phyloP scores from a whole-genome alignment of 139 green algal genomes.

The Tetradesmus obliquus region DNA sequence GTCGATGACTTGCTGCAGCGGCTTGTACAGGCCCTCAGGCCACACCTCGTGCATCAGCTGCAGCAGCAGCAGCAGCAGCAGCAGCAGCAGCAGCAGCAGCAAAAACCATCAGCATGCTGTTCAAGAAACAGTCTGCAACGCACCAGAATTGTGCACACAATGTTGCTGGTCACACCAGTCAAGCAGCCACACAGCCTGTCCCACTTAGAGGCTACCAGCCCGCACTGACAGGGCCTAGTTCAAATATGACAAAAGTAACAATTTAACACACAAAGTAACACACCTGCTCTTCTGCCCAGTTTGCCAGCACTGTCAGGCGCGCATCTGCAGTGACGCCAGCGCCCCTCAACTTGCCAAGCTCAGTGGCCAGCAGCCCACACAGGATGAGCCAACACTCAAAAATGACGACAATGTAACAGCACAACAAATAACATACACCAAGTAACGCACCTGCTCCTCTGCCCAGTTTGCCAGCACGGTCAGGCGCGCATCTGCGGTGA shows the following conservation, averaged over 20 bases:
- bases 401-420: too few species aligned
- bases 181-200: too few species aligned
- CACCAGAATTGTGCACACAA: too few species aligned
- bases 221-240: too few species aligned
- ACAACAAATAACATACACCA: too few species aligned
- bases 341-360: neutral
- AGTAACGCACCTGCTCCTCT: neutral
- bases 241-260: too few species aligned
- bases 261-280: neutral
- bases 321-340: conserved; percentile 43
- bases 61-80: neutral
- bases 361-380: too few species aligned
- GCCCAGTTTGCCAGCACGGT: conserved; percentile 62
- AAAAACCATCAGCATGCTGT: neutral
- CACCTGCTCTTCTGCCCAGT: conserved; percentile 70
- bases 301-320: conserved; percentile 65
- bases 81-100: neutral
- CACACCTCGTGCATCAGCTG: conserved; percentile 48
- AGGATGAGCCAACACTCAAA: too few species aligned
- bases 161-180: too few species aligned
- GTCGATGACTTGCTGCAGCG: conserved; percentile 32
- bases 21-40: neutral
- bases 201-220: too few species aligned
- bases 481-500: conserved; percentile 55
- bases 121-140: too few species aligned